Percentiles rank a stretch among this genome's conserved stretches.
phyloP scores from a whole-genome alignment of 495 filamentous ascomycete genomes.

The Xylaria palmicola region DNA sequence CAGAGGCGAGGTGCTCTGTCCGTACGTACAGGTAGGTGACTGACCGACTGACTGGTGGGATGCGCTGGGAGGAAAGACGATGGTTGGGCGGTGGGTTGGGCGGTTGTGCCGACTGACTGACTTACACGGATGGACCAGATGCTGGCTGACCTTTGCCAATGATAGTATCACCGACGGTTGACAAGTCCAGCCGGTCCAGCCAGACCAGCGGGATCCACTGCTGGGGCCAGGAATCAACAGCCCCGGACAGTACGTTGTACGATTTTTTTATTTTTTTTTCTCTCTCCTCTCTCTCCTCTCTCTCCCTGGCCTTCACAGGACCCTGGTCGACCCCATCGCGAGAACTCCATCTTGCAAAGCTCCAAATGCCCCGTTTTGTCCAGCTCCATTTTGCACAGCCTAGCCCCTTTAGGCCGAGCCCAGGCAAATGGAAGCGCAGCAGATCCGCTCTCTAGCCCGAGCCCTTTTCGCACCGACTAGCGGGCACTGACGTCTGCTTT shows the following conservation, averaged over 20 bases:
- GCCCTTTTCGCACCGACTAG: too few species aligned
- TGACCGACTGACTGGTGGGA: not conserved
- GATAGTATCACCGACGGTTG: conserved; percentile 9
- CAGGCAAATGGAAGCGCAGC: conserved; percentile 13
- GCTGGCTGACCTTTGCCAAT: not conserved
- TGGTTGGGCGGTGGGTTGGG: conserved; percentile 15
- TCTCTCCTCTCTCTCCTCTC: not conserved
- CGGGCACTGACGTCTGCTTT: not conserved
- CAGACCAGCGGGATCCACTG: conserved; percentile 13
- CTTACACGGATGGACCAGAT: not conserved
- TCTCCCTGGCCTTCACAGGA: not conserved
- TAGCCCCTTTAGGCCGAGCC: conserved; percentile 13
- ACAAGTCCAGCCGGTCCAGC: not conserved
- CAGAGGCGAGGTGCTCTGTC: not conserved
- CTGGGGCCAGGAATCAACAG: not conserved
- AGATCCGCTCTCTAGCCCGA: too few species aligned
- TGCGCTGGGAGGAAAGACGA: not conserved
- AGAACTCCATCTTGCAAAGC: not conserved
- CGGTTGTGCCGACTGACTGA: not conserved
- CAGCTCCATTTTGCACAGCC: conserved; percentile 6
- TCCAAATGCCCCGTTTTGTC: too few species aligned
- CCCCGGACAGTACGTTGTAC: conserved; percentile 2
- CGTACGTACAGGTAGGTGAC: not conserved
- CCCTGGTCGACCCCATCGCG: conserved; percentile 10
- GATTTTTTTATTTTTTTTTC: conserved; percentile 3